These are phyloP conservation scores for Cardamine occulta DNA, from an alignment of 345 rosid species.

Conservation along the genomic window DNA sequence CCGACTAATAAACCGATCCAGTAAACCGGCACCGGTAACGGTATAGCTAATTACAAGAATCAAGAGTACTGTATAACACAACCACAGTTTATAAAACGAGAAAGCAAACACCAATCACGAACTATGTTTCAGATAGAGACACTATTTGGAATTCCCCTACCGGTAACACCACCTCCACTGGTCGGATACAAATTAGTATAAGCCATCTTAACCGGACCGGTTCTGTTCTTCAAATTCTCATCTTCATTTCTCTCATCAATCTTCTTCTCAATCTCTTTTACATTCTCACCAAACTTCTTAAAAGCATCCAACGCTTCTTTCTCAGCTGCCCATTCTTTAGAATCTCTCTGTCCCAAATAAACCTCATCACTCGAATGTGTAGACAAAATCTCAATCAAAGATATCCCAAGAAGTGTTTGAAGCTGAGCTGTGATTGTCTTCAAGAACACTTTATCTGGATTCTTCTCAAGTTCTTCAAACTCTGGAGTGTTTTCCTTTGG, in stretches of 20 bases:
- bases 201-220: conserved; percentile 57
- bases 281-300: conserved; percentile 50
- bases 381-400: conserved; percentile 63
- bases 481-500: conserved; percentile 61
- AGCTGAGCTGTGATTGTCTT: conserved; percentile 56
- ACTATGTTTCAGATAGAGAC: conserved; percentile 50
- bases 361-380: conserved; percentile 64
- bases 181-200: conserved; percentile 59
- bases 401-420: conserved; percentile 52
- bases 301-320: conserved; percentile 48
- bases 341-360: conserved; percentile 63
- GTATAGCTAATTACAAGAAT: neutral
- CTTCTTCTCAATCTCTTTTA: conserved; percentile 51
- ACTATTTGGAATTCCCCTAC: conserved; percentile 69
- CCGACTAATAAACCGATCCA: no score
- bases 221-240: conserved; percentile 51
- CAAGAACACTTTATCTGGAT: conserved; percentile 57
- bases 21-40: no score
- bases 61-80: neutral
- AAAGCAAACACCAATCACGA: neutral
- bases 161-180: conserved; percentile 56
- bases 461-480: conserved; percentile 50
- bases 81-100: neutral
- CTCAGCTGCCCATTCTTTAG: conserved; percentile 62
- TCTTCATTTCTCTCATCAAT: conserved; percentile 50